These are phyloP conservation scores for Colletotrichum viniferum DNA, from an alignment of 2,329 filamentous ascomycete genomes.

Conservation along the genomic window DNA sequence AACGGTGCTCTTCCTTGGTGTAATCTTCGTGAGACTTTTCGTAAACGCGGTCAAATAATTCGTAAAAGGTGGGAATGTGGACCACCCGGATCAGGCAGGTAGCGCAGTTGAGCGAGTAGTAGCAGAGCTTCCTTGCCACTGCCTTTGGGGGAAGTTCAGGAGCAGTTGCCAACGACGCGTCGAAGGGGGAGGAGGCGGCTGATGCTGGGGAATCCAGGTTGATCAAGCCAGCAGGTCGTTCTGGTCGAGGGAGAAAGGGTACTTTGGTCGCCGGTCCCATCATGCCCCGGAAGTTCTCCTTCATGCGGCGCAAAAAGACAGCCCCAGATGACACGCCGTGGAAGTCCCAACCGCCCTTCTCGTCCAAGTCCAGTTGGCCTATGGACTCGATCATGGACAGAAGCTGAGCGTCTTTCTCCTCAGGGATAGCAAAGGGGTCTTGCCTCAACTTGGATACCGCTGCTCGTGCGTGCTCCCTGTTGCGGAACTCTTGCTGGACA, in stretches of 20 bases:
- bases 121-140: slow-evolving; percentile 56
- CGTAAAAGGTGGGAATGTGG: slow-evolving; percentile 82
- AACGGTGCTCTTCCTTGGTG: slow-evolving; percentile 68
- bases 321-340: slow-evolving; percentile 91
- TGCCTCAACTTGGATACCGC: slow-evolving; percentile 46
- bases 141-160: slow-evolving; percentile 74
- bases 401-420: slow-evolving; percentile 72
- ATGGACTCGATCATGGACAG: slow-evolving; percentile 95
- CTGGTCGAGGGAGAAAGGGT: slow-evolving; percentile 60
- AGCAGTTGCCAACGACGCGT: slow-evolving; percentile 55
- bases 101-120: slow-evolving; percentile 60
- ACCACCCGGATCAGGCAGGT: slow-evolving; percentile 71
- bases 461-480: slow-evolving; percentile 55
- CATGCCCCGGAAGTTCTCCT: slow-evolving; percentile 83
- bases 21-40: slow-evolving; percentile 67
- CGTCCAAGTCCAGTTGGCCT: slow-evolving; percentile 88
- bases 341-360: slow-evolving; percentile 92
- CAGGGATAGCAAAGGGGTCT: slow-evolving; percentile 33
- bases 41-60: slow-evolving; percentile 79
- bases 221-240: slow-evolving; percentile 51
- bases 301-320: slow-evolving; percentile 85
- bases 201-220: slow-evolving; percentile 72
- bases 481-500: slow-evolving; percentile 71
- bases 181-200: slow-evolving; percentile 66
- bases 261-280: slow-evolving; percentile 68